Conservation (phyloP, 1,284 basidiomycete species). For the Pyrrhoderma noxium region DNA sequence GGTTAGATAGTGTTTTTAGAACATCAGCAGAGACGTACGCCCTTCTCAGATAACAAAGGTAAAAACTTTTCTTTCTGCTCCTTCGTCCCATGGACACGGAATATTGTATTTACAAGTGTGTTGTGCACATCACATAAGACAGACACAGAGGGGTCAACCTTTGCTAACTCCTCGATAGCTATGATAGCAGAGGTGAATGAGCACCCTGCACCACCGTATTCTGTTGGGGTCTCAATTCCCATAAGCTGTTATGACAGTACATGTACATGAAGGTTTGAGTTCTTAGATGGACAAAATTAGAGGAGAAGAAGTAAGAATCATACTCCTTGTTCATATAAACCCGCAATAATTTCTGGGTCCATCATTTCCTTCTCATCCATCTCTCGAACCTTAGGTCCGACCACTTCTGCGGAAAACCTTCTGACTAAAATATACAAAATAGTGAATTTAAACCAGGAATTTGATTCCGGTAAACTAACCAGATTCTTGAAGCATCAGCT, state of each 20-base stretch:
- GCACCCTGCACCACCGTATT: constrained; percentile 81
- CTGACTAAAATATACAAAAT: constrained; percentile 45
- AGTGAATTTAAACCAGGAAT: neutral
- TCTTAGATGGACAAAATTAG: neutral
- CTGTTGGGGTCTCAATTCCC: constrained; percentile 90
- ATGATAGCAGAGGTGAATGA: constrained; percentile 96
- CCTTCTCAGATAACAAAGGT: constrained; percentile 72
- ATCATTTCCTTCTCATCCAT: constrained; percentile 99
- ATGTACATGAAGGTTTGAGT: too few relatives aligned
- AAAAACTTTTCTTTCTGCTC: constrained; percentile 88
- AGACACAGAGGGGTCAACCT: constrained; percentile 93
- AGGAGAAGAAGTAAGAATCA: constrained; percentile 15
- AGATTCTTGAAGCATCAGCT: constrained; percentile 83
- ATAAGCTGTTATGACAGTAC: constrained; percentile 61
- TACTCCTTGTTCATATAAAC: constrained; percentile 93
- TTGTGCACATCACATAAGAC: constrained; percentile 99
- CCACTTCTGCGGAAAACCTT: constrained; percentile 84
- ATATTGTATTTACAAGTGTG: constrained; percentile 92
- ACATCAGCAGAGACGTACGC: constrained; percentile 39
- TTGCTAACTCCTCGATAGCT: constrained; percentile 95
- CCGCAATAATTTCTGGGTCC: constrained; percentile 85
- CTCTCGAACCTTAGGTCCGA: constrained; percentile 85
- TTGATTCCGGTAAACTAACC: constrained; percentile 41
- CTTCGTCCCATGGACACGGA: constrained; percentile 81
- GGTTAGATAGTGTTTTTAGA: neutral